A percentile compares a stretch with the other conserved stretches of the same genome.
phyloP scores from a whole-genome alignment of 2,329 filamentous ascomycete species.

The Phaeosphaeria sp. region DNA sequence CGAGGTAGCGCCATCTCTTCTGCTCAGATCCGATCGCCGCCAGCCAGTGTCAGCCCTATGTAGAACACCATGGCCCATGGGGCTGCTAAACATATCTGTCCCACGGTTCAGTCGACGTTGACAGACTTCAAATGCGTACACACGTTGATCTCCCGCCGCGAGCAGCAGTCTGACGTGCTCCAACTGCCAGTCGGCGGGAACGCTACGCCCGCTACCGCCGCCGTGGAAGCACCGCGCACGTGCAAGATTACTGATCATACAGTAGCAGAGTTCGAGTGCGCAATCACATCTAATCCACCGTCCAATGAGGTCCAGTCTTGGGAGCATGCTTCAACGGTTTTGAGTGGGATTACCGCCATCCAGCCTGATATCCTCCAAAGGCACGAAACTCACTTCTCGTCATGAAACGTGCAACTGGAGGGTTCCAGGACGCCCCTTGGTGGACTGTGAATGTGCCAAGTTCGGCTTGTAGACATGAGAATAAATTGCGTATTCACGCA shows the following conservation, averaged over 20 bases:
- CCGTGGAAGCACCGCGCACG: not conserved
- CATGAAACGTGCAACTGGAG: no score
- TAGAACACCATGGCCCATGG: not conserved
- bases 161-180: constrained; percentile 1
- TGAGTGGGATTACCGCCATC: no score
- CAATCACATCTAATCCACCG: no score
- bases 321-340: no score
- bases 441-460: no score
- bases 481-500: no score
- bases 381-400: no score
- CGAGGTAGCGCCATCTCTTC: not conserved
- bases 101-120: not conserved
- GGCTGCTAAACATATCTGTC: not conserved
- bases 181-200: constrained; percentile 1
- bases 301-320: no score
- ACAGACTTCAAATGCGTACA: not conserved
- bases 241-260: not conserved
- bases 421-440: no score
- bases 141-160: constrained; percentile 2
- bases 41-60: not conserved
- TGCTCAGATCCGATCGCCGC: not conserved
- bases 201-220: constrained; percentile 4
- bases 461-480: no score
- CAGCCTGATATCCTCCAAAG: no score
- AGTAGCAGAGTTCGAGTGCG: not conserved